These are phyloP conservation scores for Phytomonas sp. DNA, from an alignment of 208 protist species.

Conservation along the genomic window DNA sequence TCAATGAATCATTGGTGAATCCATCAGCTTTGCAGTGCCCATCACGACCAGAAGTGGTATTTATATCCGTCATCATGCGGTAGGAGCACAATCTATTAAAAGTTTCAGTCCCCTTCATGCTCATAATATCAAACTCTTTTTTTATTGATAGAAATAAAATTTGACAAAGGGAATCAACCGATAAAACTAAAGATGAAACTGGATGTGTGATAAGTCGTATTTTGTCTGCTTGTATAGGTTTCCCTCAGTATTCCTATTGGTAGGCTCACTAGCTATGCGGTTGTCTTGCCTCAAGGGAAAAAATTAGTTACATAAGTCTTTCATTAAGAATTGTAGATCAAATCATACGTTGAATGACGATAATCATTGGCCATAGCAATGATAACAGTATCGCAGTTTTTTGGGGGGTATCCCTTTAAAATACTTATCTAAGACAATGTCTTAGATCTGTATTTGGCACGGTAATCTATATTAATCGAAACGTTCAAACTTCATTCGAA, in stretches of 20 bases:
- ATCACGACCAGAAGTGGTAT: neutral
- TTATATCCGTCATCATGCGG: neutral
- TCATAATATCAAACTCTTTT: neutral
- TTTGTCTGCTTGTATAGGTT: neutral
- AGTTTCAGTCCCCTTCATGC: neutral
- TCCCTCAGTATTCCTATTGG: neutral
- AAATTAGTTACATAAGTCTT: neutral
- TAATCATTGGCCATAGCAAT: neutral
- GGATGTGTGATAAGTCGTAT: constrained; percentile 5
- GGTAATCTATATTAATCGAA: neutral
- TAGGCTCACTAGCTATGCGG: neutral
- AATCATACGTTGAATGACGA: neutral
- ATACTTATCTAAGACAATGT: neutral
- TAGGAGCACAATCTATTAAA: neutral
- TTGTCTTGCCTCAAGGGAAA: neutral
- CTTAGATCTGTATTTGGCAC: neutral
- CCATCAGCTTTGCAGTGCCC: neutral
- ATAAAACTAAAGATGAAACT: neutral
- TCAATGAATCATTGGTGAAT: neutral
- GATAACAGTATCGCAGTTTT: neutral
- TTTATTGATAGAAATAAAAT: too few species aligned
- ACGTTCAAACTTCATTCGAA: neutral
- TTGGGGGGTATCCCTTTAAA: neutral
- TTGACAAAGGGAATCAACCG: neutral
- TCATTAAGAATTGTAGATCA: neutral